phyloP scores from a whole-genome alignment of 1,284 basidiomycete species.

The Vanrija pseudolonga region DNA sequence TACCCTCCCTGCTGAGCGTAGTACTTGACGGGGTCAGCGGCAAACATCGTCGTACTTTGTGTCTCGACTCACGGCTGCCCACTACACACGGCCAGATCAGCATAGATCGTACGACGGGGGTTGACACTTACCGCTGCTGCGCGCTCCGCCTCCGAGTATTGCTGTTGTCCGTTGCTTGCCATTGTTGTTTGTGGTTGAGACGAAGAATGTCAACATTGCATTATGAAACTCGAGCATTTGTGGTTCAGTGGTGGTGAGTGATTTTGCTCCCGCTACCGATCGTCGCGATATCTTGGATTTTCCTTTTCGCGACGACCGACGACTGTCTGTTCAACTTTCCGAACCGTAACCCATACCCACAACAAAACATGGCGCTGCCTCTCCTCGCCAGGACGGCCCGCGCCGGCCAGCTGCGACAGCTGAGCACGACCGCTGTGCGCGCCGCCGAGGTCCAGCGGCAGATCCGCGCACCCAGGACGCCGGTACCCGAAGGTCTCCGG shows the following conservation, averaged over 20 bases:
- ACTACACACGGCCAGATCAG: slow-evolving; percentile 18
- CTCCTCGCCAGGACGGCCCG: too few relatives aligned
- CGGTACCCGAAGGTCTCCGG: too few relatives aligned
- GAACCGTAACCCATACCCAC: too few relatives aligned
- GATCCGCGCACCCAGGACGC: too few relatives aligned
- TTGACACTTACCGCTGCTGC: slow-evolving; percentile 37
- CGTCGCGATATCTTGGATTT: not conserved
- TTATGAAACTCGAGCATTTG: not conserved
- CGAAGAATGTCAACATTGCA: not conserved
- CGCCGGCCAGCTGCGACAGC: too few relatives aligned
- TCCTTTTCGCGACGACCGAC: not conserved
- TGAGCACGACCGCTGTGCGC: too few relatives aligned
- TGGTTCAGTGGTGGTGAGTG: not conserved
- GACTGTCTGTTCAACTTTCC: too few relatives aligned
- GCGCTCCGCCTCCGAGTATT: slow-evolving; percentile 29
- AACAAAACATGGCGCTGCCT: too few relatives aligned
- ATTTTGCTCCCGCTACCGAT: slow-evolving; percentile 3
- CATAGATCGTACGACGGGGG: not conserved
- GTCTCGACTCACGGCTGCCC: slow-evolving; percentile 35
- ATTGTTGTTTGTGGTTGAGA: too few relatives aligned
- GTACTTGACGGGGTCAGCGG: slow-evolving; percentile 30
- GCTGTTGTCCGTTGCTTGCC: not conserved
- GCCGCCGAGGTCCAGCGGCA: too few relatives aligned
- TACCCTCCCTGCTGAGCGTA: slow-evolving; percentile 51
- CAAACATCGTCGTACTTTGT: not conserved